Base-by-base conservation (phyloP, 2,329 filamentous ascomycete species). In the Calonectria naviculata region DNA sequence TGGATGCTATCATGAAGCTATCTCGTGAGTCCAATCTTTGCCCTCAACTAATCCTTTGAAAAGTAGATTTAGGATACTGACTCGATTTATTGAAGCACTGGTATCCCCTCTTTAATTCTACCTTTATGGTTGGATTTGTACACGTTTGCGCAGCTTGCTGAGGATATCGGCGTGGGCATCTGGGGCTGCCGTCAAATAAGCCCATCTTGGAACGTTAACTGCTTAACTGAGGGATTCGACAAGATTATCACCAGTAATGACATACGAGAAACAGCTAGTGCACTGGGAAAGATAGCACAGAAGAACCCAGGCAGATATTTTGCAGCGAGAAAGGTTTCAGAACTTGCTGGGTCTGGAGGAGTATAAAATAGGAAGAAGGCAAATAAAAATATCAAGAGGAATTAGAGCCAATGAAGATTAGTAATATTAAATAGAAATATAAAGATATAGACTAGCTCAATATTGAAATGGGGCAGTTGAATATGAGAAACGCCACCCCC, bases 101-200 rank as follows among this genome's bases (percentile, higher is more conserved):
- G 86, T 7, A 78, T 85, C 13, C 84, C 86, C 3, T 86, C 87
- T 54, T 73, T 88, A 9, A 74, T 87, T 10, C 76, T 88, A 1
- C 86, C 87, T 0, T 73, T 82, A 4, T 87, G 86, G 86, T 78
- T 83, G 1, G 86, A 88, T 63, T 80, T 83, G 0, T 86, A 85
- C 69, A 84, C 86, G 61, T 86, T 81, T 69, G 85, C 86, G 4
- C 78, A 77, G 12, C 80, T 82, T 3, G 84, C 82, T 1, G 85
- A 88, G 72, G 82, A 78, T 54, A 73, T 86, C 0, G 83, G 83
- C 0, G 80, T 88, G 21, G 86, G 86, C 1, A 71, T 85, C 1
- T 84, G 82, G 76, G 84, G 78, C 12, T 76, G 84, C 77, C 15
- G 76, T n/a, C 74, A 75, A 5, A 77, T 77, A 1, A 81, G 81